Evolutionary conservation across 352 stramenopile species (phyloP).

Genomic region (Halophytophthora batemanensis): DNA sequence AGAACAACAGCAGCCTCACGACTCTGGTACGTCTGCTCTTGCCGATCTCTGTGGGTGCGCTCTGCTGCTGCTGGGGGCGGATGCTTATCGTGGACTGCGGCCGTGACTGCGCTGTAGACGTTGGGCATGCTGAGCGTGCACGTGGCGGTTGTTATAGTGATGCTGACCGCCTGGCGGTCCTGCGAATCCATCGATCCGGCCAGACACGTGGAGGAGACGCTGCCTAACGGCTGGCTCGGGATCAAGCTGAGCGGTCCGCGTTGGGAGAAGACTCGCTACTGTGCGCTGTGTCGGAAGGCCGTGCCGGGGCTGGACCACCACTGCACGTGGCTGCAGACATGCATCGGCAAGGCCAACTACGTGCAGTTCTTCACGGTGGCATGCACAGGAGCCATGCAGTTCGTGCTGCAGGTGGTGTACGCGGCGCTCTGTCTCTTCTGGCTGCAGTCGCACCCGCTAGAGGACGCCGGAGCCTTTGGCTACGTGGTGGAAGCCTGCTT

Average conservation of each 20-base stretch:
- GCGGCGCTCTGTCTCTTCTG: slow-evolving; percentile 46
- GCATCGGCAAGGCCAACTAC: slow-evolving; percentile 80
- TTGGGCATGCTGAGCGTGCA: slow-evolving; percentile 52
- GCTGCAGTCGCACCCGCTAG: slow-evolving; percentile 34
- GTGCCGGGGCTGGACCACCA: slow-evolving; percentile 83
- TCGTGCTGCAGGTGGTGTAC: slow-evolving; percentile 60
- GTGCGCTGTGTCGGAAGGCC: slow-evolving; percentile 70
- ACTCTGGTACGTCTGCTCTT: slow-evolving; percentile 18
- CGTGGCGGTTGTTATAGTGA: slow-evolving; percentile 39
- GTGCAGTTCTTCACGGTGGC: slow-evolving; percentile 87
- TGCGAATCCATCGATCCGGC: slow-evolving; percentile 72
- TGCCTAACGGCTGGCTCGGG: slow-evolving; percentile 62
- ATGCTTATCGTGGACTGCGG: background rate
- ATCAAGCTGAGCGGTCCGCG: slow-evolving; percentile 58
- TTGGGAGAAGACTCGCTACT: slow-evolving; percentile 84
- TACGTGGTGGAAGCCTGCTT: slow-evolving; percentile 47
- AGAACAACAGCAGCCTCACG: slow-evolving; percentile 8
- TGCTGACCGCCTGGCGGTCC: slow-evolving; percentile 63
- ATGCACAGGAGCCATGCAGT: slow-evolving; percentile 60
- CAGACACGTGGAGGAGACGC: slow-evolving; percentile 27
- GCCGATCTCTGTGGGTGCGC: background rate
- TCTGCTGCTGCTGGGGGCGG: background rate
- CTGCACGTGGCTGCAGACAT: slow-evolving; percentile 88
- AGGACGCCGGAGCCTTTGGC: slow-evolving; percentile 20
- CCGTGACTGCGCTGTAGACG: slow-evolving; percentile 27